Evolutionary conservation across 129 eudicot genomes (phyloP), one percentile per base, ranked within the genome.

Genomic region (Flaveria brownii): DNA sequence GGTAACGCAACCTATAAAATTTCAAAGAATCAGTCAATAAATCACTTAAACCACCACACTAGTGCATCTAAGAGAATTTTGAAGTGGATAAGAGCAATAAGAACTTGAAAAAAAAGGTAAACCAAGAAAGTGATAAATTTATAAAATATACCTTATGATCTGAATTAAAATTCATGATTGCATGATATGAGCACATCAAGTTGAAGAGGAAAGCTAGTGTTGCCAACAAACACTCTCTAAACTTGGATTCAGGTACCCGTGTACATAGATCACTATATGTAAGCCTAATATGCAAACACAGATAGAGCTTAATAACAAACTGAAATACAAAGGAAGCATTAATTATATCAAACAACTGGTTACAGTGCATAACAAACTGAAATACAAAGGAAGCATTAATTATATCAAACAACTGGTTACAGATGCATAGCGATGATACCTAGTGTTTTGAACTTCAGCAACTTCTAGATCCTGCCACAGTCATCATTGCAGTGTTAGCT

Each of bases 221-320:
- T 78, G 86, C 92, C 77, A 91, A 76, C 79, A 95, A 82, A 84
- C 97, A 91, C 78, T 84, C 89, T 81, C 99, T 87, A 76, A 91
- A 95, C 85, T 89, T 89, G 59, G 96, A 79, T 82, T 91, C 99
- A 71, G 99, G 97, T 85, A 95, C 84, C 47, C 79, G 87, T 56
- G 69, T 76, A 89, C 97, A 95, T 68, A 95, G 80, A 83, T 95
- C 99, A 82, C 96, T 95, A 87, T 91, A 95, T 26, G 96, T 95
- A 57, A 91, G 87, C 83, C 99, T 94, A 84, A 80, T 85, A 77
- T 79, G 47, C 64, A 61, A 66, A 51, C 73, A 33, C 9, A 33
- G 83, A 77, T 12, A 12, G 15, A 61, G 45, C 66, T 36, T 78
- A 28, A 77, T 36, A 74, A 50, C 55, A 71, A 43, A 16, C 51